Evolutionary conservation across 139 green algal species (phyloP).

Genomic region (Volvox reticuliferus): DNA sequence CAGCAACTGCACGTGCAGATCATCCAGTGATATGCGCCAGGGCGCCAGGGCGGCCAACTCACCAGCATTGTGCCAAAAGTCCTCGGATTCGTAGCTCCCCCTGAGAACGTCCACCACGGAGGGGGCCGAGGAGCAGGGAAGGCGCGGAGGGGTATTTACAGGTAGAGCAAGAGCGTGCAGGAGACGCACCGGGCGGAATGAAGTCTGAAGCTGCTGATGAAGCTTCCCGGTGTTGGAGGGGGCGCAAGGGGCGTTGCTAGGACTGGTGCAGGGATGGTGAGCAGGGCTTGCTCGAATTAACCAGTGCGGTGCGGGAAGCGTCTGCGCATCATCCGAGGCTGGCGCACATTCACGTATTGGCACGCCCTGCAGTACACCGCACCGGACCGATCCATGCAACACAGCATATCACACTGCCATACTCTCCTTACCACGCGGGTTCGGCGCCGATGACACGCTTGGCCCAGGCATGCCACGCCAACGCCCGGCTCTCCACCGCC

Average conservation of each 20-base stretch:
- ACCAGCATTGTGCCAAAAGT: slow-evolving; percentile 56
- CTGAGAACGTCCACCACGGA: background rate
- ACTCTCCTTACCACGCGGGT: slow-evolving; percentile 31
- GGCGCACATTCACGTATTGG: too few species aligned
- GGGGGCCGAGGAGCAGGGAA: too few species aligned
- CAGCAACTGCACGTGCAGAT: slow-evolving; percentile 63
- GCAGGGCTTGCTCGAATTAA: background rate
- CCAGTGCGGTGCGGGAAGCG: background rate
- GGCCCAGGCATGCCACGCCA: slow-evolving; percentile 80
- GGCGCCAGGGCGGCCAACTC: slow-evolving; percentile 65
- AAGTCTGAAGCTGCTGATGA: too few species aligned
- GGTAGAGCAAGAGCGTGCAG: too few species aligned
- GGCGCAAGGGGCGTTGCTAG: too few species aligned
- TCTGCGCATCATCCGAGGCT: too few species aligned
- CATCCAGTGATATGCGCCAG: slow-evolving; percentile 51
- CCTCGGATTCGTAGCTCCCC: slow-evolving; percentile 51
- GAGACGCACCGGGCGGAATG: too few species aligned
- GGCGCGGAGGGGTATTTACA: too few species aligned
- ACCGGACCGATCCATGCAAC: too few species aligned
- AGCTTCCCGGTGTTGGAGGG: too few species aligned
- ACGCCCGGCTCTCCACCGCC: slow-evolving; percentile 68
- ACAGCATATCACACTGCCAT: background rate
- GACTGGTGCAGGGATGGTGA: background rate
- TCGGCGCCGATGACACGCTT: slow-evolving; percentile 53
- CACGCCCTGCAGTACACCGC: too few species aligned